Evolutionary conservation across 352 stramenopile genomes (phyloP).

Genomic region (Globisporangium uncinulatum): DNA sequence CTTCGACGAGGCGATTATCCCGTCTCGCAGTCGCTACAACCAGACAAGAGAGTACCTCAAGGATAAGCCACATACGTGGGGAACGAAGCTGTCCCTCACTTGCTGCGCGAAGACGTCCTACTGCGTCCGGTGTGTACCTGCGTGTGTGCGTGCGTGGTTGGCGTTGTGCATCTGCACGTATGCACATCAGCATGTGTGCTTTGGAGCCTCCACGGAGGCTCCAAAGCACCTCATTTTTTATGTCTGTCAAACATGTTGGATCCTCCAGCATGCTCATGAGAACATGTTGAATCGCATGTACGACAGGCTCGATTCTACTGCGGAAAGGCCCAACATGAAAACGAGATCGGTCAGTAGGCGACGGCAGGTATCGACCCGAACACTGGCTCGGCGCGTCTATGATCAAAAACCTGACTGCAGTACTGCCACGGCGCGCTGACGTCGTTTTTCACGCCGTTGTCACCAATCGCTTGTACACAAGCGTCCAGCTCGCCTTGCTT

Average conservation of each 20-base stretch:
- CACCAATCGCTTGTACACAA: neutral
- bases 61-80: no score
- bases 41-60: neutral
- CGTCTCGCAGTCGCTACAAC: neutral
- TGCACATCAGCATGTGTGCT: neutral
- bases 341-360: neutral
- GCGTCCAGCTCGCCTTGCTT: neutral
- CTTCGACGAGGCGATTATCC: constrained; percentile 1
- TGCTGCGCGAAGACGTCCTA: neutral
- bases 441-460: neutral
- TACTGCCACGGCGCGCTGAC: neutral
- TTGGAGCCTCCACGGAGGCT: neutral
- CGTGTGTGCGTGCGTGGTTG: neutral
- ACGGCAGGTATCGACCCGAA: neutral
- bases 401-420: neutral
- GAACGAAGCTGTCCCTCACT: neutral
- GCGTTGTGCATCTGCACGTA: neutral
- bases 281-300: no score
- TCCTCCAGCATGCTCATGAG: neutral
- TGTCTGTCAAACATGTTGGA: neutral
- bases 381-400: neutral
- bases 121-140: neutral
- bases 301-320: neutral
- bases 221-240: neutral
- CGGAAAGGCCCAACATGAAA: neutral